Evolutionary conservation across 345 rosid species (phyloP), one percentile per base, ranked within the genome.

Genomic region (Hypericum perforatum): DNA sequence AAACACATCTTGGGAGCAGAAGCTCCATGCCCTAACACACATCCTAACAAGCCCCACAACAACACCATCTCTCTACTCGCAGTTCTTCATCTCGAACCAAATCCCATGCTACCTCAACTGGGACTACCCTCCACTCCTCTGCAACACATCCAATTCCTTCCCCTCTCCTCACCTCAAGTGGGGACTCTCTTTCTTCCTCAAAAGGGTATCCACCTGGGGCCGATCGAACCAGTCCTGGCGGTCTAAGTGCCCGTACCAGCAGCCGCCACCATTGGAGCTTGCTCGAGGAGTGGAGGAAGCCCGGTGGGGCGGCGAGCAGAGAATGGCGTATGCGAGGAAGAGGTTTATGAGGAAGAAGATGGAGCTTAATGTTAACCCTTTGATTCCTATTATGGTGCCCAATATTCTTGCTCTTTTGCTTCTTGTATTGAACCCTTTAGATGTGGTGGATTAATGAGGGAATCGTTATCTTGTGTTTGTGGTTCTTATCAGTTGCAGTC

Each of bases 111-210:
- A 77, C 75, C 58, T 77, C 51, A 70, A 71, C 39, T 82, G 86
- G 88, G 88, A 88, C 50, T 88, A 80, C 73, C 91, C 94, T 12
- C 88, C 96, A 8, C 8, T 78, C 45, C 72, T 79, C 51, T 74
- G 84, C 67, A 41, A 52, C 50, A 11, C 32, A 47, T 0, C 56
- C 36, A 56, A 16, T 11, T 9, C 15, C 13, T 60, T 61, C 60
- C 70, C 61, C 8, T 56, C 67, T 45, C 73, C 74, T 38, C 72
- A 62, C 61, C 73, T 57, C 14, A 54, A 58, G 39, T 82, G 89
- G 85, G 77, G 70, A 15, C 11, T 78, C 63, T 74, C 78, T 48
- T 22, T 4, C 32, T 4, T 22, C 32, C 32, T 22, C 32, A 70
- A 63, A 74, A 71, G 84, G 74, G 75, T 61, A 22, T 61, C 81